Base-by-base conservation (phyloP, 805 yeast species). In the Candida rishiriensis region DNA sequence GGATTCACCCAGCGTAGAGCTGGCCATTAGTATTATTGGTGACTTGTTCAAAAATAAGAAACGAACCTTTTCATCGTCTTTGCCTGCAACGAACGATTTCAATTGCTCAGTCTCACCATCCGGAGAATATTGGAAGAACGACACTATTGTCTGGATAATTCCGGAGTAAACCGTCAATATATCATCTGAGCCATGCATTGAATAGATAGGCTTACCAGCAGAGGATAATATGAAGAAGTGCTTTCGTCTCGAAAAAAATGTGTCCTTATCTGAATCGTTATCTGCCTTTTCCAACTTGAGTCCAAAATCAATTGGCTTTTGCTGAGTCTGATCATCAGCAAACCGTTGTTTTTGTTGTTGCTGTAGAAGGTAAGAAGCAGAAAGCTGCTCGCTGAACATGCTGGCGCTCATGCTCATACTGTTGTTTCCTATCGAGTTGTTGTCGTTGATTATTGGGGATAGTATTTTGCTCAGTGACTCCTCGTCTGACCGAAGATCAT, bases 191-290 rank as follows among this genome's bases (percentile, higher is more conserved):
- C 93, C 95, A 58, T 81, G 78, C 72, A 83, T 70, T 2, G 95
- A 78, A 62, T 84, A 89, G 6, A 89, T 83, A 2, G 95, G 95
- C 59, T 89, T 89, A 0, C 97, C 97, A 1, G 97, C 95, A 2
- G 81, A 68, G 0, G 95, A 85, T 10, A 89, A 68, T 3, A 89
- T 77, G 53, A 87, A 84, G 56, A 84, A 86, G 47, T 88, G 95
- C 60, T 88, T 88, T 37, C 64, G 64, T 26, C 62, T 59, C 3
- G 50, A 37, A 33, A 69, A 61, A 47, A 73, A 72, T 28, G 41
- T 30, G 3, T 61, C 61, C 34, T 59, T 49, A 37, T 59, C 59
- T 10, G 50, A 39, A 18, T 51, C 51, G 35, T 52, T 53, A 42
- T 65, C 71, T 10, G 65, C 57, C 17, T 38, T 46, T 34, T 59